A percentile compares a stretch with the other conserved stretches of the same genome.
phyloP scores from a whole-genome alignment of 257 asterid species.

The Ilex aquifolium region DNA sequence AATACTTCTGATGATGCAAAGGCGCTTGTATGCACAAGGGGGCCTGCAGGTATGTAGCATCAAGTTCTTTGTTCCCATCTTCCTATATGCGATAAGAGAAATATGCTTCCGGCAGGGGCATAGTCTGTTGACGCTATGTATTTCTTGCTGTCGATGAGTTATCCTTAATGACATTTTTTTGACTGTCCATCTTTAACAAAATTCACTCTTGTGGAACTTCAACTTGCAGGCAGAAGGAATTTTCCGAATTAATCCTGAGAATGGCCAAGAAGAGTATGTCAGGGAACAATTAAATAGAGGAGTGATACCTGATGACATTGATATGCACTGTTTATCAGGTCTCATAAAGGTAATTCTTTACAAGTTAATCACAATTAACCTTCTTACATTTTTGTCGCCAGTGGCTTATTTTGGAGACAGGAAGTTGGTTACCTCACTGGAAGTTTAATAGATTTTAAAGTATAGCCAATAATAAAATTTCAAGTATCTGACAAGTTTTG shows the following conservation, averaged over 20 bases:
- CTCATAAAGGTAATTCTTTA: slow-evolving; percentile 49
- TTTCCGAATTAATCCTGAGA: slow-evolving; percentile 73
- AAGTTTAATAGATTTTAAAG: too few species aligned
- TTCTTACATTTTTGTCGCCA: too few species aligned
- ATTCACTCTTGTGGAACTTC: background rate
- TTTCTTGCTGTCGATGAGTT: too few species aligned
- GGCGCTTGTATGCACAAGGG: slow-evolving; percentile 65
- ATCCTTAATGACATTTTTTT: background rate
- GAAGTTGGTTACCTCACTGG: too few species aligned
- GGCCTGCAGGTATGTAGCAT: slow-evolving; percentile 62
- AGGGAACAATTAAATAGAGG: slow-evolving; percentile 64
- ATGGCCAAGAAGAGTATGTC: slow-evolving; percentile 61
- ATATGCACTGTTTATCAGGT: slow-evolving; percentile 83
- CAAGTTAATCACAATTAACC: too few species aligned
- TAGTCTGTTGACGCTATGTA: too few species aligned
- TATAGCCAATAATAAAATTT: too few species aligned
- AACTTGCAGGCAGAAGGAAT: slow-evolving; percentile 61
- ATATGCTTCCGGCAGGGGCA: too few species aligned
- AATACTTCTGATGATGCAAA: slow-evolving; percentile 82
- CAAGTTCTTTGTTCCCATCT: background rate
- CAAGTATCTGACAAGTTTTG: too few species aligned
- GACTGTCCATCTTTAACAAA: background rate
- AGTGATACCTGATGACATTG: slow-evolving; percentile 48
- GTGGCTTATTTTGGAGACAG: too few species aligned
- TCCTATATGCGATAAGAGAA: background rate